Evolutionary conservation across 169 alveolate species (phyloP).

Genomic region (Cryptosporidium parvum): DNA sequence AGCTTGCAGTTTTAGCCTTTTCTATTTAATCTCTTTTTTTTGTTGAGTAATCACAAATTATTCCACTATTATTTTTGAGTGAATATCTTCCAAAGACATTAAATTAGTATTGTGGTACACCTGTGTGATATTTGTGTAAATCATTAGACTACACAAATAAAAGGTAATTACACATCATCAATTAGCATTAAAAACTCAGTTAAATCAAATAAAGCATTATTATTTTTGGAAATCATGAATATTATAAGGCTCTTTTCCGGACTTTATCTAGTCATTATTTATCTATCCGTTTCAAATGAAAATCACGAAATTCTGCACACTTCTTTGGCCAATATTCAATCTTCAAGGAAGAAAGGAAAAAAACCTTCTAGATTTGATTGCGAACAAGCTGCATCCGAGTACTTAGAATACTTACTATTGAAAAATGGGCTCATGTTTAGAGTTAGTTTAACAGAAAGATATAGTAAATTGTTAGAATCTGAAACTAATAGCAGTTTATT

Average conservation of each 20-base stretch:
- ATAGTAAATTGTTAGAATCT: neutral
- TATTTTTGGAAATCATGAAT: neutral
- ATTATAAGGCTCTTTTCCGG: neutral
- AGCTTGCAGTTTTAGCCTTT: too few species aligned
- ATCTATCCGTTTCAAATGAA: neutral
- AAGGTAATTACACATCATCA: neutral
- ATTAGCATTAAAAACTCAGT: too few species aligned
- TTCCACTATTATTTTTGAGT: neutral
- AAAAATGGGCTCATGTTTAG: neutral
- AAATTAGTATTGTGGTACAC: neutral
- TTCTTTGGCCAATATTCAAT: neutral
- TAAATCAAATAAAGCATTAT: too few species aligned
- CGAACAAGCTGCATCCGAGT: neutral
- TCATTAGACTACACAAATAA: neutral
- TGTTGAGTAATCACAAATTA: too few species aligned
- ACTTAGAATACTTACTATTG: neutral
- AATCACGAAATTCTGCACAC: neutral
- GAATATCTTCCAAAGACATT: neutral
- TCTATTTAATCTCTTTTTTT: too few species aligned
- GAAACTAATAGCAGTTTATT: neutral
- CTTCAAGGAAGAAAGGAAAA: neutral
- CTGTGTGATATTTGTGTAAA: neutral
- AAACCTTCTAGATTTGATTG: neutral
- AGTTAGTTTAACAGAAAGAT: neutral
- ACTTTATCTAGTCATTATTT: neutral